Evolutionary conservation across 352 stramenopile species (phyloP), one percentile per base, ranked within the genome.

Genomic region (Globisporangium acanthophoron): DNA sequence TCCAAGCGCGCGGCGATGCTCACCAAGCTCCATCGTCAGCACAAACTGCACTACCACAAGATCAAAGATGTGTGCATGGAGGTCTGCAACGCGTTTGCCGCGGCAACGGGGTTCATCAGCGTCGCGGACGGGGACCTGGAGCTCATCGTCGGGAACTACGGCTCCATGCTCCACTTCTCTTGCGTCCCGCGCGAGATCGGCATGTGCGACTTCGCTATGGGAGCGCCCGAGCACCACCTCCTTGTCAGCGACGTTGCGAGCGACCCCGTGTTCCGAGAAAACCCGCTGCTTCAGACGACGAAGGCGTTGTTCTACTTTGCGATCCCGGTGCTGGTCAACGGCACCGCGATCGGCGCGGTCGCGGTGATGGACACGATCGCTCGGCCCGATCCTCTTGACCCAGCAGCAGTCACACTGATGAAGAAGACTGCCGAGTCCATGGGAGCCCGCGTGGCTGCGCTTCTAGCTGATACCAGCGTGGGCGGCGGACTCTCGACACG

Each of bases 161-260:
- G 66, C 21, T 59, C 54, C 18, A 62, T 73, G 55, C 45, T 71
- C 9, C 58, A 61, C 35, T 73, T 66, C 44, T 73, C 64, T 2
- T 68, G 59, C 52, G 44, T 73, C 21, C 63, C 66, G 20, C 59
- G 66, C 20, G 63, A 70, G 39, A 68, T 73, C 31, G 56, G 60
- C 45, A 69, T 73, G 63, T 73, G 66, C 33, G 66, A 71, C 55
- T 59, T 59, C 54, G 37, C 55, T 3, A 56, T 71, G 11, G 62
- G 65, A 12, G 27, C 56, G 5, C 18, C 52, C 0, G 61, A 66
- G 7, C 52, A 65, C 21, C 41, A 56, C 21, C 47, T 71, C 1
- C 44, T 59, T 12, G 33, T 71, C 16, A 33, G 15, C 20, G 46
- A 57, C 43, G 57, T 59, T 4, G 21, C 44, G 8, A 29, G 40